phyloP scores from a whole-genome alignment of 2,329 filamentous ascomycete species.

The Pseudohalonectria lignicola region DNA sequence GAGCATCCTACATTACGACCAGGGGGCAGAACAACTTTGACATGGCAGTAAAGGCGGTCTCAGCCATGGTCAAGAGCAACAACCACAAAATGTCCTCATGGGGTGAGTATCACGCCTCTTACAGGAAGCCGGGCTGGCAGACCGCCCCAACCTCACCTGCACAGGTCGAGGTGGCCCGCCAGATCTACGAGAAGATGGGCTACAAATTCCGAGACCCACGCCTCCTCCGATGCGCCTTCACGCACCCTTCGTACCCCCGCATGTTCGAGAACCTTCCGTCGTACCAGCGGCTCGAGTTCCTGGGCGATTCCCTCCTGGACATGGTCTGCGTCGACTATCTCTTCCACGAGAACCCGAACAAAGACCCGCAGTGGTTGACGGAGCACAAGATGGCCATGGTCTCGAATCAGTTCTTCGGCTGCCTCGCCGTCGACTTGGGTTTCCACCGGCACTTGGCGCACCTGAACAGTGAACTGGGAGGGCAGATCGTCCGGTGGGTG shows the following conservation, averaged over 20 bases:
- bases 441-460: constrained; percentile 64
- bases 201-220: constrained; percentile 64
- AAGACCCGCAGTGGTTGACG: constrained; percentile 91
- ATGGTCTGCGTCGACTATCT: constrained; percentile 76
- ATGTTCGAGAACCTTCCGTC: constrained; percentile 69
- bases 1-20: constrained; percentile 58
- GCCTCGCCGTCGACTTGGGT: constrained; percentile 64
- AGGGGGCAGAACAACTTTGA: constrained; percentile 31
- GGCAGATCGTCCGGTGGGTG: constrained; percentile 42
- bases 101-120: constrained; percentile 61
- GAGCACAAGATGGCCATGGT: constrained; percentile 99
- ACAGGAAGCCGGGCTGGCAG: constrained; percentile 64
- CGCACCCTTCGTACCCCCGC: constrained; percentile 71
- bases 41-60: constrained; percentile 52
- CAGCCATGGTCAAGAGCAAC: constrained; percentile 54
- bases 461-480: constrained; percentile 31
- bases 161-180: constrained; percentile 56
- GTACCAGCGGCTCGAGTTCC: constrained; percentile 86
- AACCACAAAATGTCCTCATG: constrained; percentile 62
- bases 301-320: constrained; percentile 82
- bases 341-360: constrained; percentile 63
- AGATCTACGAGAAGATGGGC: constrained; percentile 46
- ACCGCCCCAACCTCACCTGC: constrained; percentile 46
- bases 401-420: constrained; percentile 86
- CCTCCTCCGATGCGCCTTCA: constrained; percentile 74